These are phyloP conservation scores for Hypomyces rosellus DNA, from an alignment of 2,329 filamentous ascomycete species.

Conservation along the genomic window DNA sequence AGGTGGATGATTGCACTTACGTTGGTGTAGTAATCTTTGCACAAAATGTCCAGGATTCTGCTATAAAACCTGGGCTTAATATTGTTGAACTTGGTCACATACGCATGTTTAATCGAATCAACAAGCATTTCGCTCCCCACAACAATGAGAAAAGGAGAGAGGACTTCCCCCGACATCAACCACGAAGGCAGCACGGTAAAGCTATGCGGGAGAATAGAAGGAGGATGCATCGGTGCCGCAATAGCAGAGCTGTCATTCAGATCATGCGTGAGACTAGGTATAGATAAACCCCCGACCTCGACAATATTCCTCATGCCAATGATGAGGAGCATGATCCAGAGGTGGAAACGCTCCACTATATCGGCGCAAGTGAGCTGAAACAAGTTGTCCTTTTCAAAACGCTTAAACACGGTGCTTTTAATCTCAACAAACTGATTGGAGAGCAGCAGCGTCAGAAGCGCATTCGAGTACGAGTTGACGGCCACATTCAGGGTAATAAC, in stretches of 20 bases:
- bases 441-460: conserved; percentile 81
- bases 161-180: conserved; percentile 70
- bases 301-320: conserved; percentile 95
- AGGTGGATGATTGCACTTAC: conserved; percentile 38
- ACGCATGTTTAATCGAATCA: conserved; percentile 94
- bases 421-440: conserved; percentile 99
- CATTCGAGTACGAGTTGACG: conserved; percentile 97
- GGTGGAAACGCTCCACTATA: conserved; percentile 91
- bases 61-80: conserved; percentile 86
- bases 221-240: conserved; percentile 54
- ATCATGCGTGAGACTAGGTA: conserved; percentile 48
- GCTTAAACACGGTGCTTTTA: conserved; percentile 97
- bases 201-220: conserved; percentile 78
- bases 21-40: conserved; percentile 97
- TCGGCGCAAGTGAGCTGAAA: conserved; percentile 97
- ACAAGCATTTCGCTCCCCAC: conserved; percentile 95
- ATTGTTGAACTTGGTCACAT: conserved; percentile 98
- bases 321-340: conserved; percentile 96
- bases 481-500: conserved; percentile 97
- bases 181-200: conserved; percentile 85
- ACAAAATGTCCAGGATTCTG: conserved; percentile 84
- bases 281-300: conserved; percentile 79
- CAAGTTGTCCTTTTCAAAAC: conserved; percentile 94
- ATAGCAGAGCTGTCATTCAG: conserved; percentile 46
- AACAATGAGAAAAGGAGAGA: conserved; percentile 90